Evolutionary conservation across 164 flowering plant genomes (phyloP).

Genomic region (Cinnamomum micranthum): DNA sequence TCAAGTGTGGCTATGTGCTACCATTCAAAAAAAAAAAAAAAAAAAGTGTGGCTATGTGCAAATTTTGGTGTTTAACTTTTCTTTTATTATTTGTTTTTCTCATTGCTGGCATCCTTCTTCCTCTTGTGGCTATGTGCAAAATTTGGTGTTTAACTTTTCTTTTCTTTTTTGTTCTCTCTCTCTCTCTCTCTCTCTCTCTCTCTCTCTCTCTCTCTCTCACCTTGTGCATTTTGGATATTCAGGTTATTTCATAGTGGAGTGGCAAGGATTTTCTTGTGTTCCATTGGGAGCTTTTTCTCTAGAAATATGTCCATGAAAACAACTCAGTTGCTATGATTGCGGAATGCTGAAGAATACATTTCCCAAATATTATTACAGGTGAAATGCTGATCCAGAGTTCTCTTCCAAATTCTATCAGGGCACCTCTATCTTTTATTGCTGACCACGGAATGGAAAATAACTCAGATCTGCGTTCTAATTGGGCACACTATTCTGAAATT

Average conservation of each 20-base stretch:
- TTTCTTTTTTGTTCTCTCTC: neutral
- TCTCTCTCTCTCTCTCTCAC: neutral
- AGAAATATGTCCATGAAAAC: slow-evolving; percentile 3
- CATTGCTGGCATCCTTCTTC: too few relatives aligned
- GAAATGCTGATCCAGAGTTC: slow-evolving; percentile 48
- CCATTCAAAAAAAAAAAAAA: too few relatives aligned
- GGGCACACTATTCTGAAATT: slow-evolving; percentile 34
- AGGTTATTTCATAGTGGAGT: neutral
- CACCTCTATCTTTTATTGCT: slow-evolving; percentile 32
- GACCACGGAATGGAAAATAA: slow-evolving; percentile 26
- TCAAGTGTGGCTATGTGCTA: too few relatives aligned
- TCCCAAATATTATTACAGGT: slow-evolving; percentile 21
- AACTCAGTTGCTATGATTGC: slow-evolving; percentile 5
- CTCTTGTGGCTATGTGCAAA: too few relatives aligned
- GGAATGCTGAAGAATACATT: slow-evolving; percentile 10
- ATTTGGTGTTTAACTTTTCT: too few relatives aligned
- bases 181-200: neutral
- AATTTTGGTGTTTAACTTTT: too few relatives aligned
- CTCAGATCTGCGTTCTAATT: slow-evolving; percentile 26
- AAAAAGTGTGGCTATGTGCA: too few relatives aligned
- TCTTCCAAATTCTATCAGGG: slow-evolving; percentile 36
- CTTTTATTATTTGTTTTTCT: too few relatives aligned
- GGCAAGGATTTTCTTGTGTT: neutral
- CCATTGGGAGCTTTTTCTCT: neutral
- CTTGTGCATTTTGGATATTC: neutral